Evolutionary conservation across 164 flowering plant genomes (phyloP).

Genomic region (Aristolochia fimbriata): DNA sequence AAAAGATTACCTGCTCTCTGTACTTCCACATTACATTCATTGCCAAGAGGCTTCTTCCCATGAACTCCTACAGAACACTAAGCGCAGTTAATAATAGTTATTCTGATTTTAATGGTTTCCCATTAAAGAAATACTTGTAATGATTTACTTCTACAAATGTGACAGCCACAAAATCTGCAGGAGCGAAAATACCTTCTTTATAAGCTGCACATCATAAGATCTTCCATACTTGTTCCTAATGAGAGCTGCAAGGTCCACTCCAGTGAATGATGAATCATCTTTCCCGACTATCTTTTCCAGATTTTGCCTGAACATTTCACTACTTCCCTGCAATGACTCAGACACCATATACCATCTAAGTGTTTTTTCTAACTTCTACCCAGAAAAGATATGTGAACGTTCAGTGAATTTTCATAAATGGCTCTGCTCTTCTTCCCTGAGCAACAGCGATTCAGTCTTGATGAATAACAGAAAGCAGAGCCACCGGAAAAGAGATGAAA

Average conservation of each 20-base stretch:
- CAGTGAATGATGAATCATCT: slow-evolving; percentile 82
- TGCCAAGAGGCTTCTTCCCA: slow-evolving; percentile 94
- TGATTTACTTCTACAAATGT: too few species aligned
- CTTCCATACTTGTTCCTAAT: slow-evolving; percentile 87
- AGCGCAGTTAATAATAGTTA: neutral
- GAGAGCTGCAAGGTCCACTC: slow-evolving; percentile 85
- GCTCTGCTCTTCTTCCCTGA: too few species aligned
- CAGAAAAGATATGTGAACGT: neutral
- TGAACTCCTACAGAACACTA: slow-evolving; percentile 62
- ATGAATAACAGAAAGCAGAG: neutral
- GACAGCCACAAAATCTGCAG: too few species aligned
- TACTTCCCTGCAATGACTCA: slow-evolving; percentile 30
- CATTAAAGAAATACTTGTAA: too few species aligned
- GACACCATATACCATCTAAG: neutral
- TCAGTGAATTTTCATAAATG: too few species aligned
- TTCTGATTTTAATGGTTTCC: too few species aligned
- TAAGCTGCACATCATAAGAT: slow-evolving; percentile 90
- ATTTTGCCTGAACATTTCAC: slow-evolving; percentile 48
- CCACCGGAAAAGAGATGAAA: neutral
- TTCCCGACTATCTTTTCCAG: slow-evolving; percentile 74
- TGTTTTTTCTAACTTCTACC: neutral
- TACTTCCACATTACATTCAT: slow-evolving; percentile 99
- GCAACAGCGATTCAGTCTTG: too few species aligned
- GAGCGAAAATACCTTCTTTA: slow-evolving; percentile 61
- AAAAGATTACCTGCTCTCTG: slow-evolving; percentile 67